Evolutionary conservation across 2,329 filamentous ascomycete genomes (phyloP).

Genomic region (Pseudogymnoascus sp.): DNA sequence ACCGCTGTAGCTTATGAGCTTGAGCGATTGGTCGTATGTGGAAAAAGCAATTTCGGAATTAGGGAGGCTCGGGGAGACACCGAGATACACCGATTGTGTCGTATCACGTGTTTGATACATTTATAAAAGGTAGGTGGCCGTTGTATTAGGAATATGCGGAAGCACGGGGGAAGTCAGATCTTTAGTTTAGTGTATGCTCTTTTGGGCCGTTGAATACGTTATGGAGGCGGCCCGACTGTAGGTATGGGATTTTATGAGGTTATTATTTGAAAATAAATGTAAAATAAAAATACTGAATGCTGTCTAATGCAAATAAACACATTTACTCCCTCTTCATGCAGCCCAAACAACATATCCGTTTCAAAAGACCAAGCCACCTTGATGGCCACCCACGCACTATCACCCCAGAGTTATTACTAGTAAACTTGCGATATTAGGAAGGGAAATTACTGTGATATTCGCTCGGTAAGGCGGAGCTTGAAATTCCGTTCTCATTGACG

Average conservation of each 20-base stretch:
- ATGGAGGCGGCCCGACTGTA: not conserved
- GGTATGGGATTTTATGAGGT: not conserved
- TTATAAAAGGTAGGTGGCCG: not conserved
- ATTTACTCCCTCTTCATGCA: not conserved
- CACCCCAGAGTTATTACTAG: not conserved
- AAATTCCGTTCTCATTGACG: not conserved
- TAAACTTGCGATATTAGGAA: not conserved
- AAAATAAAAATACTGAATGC: not conserved
- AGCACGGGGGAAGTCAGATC: not conserved
- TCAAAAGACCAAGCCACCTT: not conserved
- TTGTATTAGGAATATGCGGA: not conserved
- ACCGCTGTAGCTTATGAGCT: not conserved
- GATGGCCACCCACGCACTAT: not conserved
- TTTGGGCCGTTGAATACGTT: not conserved
- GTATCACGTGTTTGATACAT: not conserved
- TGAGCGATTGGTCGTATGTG: not conserved
- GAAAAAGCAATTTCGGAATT: constrained; percentile 1
- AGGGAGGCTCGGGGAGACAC: not conserved
- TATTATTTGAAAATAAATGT: not conserved
- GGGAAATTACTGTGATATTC: not conserved
- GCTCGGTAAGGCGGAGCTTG: not conserved
- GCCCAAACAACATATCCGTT: not conserved
- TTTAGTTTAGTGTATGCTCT: not conserved
- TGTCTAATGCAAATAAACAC: not conserved
- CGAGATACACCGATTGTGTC: not conserved